Evolutionary conservation across 345 rosid species (phyloP), one percentile per base, ranked within the genome.

Genomic region (Syzygium jambos): DNA sequence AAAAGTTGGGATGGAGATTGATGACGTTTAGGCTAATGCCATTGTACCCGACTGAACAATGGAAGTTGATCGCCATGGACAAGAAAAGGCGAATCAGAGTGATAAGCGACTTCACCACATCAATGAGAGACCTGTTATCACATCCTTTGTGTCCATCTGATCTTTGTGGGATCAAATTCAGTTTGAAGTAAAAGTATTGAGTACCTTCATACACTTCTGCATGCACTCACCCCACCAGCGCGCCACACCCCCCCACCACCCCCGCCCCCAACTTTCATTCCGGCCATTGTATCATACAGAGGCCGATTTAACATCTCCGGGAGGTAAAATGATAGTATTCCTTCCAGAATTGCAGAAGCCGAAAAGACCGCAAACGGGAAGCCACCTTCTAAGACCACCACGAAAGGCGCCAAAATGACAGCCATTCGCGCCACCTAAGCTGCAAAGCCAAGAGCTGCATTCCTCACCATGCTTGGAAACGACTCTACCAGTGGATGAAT

Each of bases 401-500:
- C n/a, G n/a, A n/a, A n/a, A n/a, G n/a, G n/a, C n/a, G n/a, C n/a
- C n/a, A n/a, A n/a, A n/a, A n/a, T n/a, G n/a, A n/a, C 38, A 34
- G 3, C 90, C 91, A 95, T 91, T 80, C 94, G 98, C 13, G 95
- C 89, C 15, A 95, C 95, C 84, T 96, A 98, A 30, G 99, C 92
- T 5, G 98, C 95, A n/a, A 93, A 92, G 2, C 99, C 98, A 25
- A 96, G 93, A 0, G 99, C 98, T 0, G 96, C 98, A 57, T 96
- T 97, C 89, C 98, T 93, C 87, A 96, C 98, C 86, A 94, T 98
- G 0, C 98, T 97, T 0, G 98, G 99, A 87, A 97, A 97, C 86
- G 94, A 87, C 93, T 97, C 99, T 0, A 95, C 88, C 2, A 93
- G 88, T 97, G 95, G 86, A 97, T 97, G 68, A 97, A 96, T 78